These are phyloP conservation scores for Fusarium circinatum DNA, from an alignment of 2,329 filamentous ascomycete species.

Conservation along the genomic window DNA sequence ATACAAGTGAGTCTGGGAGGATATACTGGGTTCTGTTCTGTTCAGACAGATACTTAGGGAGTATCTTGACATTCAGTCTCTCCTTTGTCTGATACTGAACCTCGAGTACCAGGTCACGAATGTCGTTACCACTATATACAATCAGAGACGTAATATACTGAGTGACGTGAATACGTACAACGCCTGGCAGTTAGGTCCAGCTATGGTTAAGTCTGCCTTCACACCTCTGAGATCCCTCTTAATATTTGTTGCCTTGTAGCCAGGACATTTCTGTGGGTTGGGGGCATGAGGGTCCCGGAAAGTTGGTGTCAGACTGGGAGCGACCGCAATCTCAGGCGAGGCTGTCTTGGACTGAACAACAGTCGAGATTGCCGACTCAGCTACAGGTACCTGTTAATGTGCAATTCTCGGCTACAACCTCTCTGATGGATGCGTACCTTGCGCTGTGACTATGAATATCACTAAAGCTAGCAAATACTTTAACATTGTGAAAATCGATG, in stretches of 20 bases:
- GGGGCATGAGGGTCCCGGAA: background rate
- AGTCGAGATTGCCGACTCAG: background rate
- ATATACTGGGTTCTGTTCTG: background rate
- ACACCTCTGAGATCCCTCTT: background rate
- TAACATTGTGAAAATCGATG: background rate
- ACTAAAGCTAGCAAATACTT: background rate
- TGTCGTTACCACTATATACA: background rate
- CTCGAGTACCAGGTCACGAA: background rate
- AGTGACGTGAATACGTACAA: background rate
- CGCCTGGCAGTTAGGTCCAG: background rate
- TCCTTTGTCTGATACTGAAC: background rate
- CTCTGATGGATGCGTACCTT: rapidly evolving
- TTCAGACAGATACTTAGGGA: background rate
- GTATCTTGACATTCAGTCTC: background rate
- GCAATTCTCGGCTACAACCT: no score
- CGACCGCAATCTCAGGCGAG: background rate
- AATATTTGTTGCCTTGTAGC: background rate
- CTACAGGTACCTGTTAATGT: background rate
- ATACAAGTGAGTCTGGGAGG: background rate
- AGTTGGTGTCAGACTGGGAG: background rate
- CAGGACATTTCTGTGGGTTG: background rate
- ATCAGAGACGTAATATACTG: background rate
- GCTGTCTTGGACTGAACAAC: background rate
- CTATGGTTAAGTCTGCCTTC: background rate
- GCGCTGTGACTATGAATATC: background rate